These are phyloP conservation scores for Zymoseptoria tritici DNA, from an alignment of 2,329 filamentous ascomycete genomes.

Conservation along the genomic window DNA sequence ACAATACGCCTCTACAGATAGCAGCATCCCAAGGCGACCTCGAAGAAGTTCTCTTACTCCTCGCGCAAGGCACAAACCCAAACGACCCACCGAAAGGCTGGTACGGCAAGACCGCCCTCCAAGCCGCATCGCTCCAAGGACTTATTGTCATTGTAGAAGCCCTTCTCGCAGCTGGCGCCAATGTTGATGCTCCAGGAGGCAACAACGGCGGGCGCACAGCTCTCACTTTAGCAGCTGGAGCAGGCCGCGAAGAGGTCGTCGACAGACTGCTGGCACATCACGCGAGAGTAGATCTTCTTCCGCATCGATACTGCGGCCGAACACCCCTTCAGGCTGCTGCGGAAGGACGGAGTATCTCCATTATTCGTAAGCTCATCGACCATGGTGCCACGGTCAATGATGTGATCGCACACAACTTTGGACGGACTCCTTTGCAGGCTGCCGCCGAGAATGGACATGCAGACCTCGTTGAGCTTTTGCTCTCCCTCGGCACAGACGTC, in stretches of 20 bases:
- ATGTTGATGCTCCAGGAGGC: slow-evolving; percentile 14
- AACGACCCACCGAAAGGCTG: slow-evolving; percentile 17
- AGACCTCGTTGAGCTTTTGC: slow-evolving; percentile 11
- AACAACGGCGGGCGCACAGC: slow-evolving; percentile 15
- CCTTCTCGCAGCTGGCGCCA: slow-evolving; percentile 12
- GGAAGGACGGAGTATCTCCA: slow-evolving; percentile 9
- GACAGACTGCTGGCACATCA: slow-evolving; percentile 10
- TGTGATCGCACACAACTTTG: slow-evolving; percentile 7
- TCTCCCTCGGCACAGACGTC: slow-evolving; percentile 10
- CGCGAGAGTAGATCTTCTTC: slow-evolving; percentile 13
- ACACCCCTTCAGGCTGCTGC: slow-evolving; percentile 18
- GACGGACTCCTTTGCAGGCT: slow-evolving; percentile 14
- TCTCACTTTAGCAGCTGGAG: slow-evolving; percentile 13
- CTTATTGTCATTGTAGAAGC: slow-evolving; percentile 12
- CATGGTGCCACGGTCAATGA: slow-evolving; percentile 12
- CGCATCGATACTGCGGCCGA: slow-evolving; percentile 16
- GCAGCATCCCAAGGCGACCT: slow-evolving; percentile 11
- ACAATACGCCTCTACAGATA: slow-evolving; percentile 15
- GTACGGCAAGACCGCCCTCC: slow-evolving; percentile 21
- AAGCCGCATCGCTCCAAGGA: slow-evolving; percentile 14
- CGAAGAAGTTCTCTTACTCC: slow-evolving; percentile 2
- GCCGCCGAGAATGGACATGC: slow-evolving; percentile 11
- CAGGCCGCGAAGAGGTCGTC: slow-evolving; percentile 12
- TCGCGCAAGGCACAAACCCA: slow-evolving; percentile 7
- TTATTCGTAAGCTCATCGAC: slow-evolving; percentile 11